Evolutionary conservation across 176 grass and related monocot genomes (phyloP).

Genomic region (Echinochloa phyllopogon): DNA sequence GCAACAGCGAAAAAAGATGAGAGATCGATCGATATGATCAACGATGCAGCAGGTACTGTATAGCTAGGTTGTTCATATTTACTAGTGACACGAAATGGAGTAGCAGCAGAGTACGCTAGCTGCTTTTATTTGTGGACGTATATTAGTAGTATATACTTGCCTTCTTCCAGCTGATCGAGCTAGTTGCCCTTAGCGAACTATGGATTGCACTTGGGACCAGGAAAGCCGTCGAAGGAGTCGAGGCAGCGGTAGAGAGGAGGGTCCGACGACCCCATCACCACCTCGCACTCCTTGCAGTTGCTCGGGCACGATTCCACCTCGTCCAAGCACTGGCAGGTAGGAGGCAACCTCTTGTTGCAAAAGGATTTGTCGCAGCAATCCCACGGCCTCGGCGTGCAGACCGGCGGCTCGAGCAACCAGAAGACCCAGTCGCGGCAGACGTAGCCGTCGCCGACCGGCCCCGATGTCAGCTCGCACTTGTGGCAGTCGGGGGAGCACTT

Average conservation of each 20-base stretch:
- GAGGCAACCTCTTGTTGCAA: neutral
- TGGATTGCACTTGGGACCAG: neutral
- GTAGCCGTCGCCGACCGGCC: neutral
- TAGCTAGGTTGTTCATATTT: no score
- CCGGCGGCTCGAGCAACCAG: neutral
- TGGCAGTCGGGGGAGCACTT: neutral
- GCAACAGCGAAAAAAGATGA: no score
- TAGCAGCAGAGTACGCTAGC: neutral
- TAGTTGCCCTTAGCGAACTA: neutral
- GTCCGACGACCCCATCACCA: neutral
- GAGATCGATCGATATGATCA: no score
- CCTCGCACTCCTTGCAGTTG: neutral
- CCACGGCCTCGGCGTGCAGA: conserved; percentile 12
- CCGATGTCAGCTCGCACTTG: neutral
- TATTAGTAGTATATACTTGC: neutral
- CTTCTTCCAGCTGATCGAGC: neutral
- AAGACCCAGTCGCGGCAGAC: neutral
- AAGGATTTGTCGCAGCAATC: neutral
- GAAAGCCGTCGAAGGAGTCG: neutral
- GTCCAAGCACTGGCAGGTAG: neutral
- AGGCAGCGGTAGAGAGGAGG: conserved; percentile 3
- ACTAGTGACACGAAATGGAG: no score
- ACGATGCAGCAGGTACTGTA: no score
- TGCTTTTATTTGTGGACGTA: neutral
- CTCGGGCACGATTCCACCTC: neutral